Evolutionary conservation across 345 rosid genomes (phyloP).

Genomic region (Isatis tinctoria): DNA sequence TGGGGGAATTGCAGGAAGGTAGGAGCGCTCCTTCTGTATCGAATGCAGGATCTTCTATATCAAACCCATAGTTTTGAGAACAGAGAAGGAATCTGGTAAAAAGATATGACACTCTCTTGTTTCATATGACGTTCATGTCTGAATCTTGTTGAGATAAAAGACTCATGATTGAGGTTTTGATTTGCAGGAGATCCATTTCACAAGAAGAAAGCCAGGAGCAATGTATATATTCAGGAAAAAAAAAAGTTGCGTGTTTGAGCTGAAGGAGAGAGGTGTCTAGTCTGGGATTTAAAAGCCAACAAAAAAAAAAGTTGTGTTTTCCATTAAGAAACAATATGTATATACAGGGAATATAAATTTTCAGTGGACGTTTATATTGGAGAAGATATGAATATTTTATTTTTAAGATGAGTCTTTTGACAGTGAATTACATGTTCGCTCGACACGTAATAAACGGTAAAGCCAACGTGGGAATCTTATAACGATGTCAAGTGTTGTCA

Average conservation of each 20-base stretch:
- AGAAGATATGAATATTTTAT: not conserved
- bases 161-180: not conserved
- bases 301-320: not conserved
- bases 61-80: constrained; percentile 23
- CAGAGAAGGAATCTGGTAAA: constrained; percentile 19
- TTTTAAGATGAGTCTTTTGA: not conserved
- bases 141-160: not conserved
- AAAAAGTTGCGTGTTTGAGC: constrained; percentile 1
- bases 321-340: not conserved
- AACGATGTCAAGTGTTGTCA: constrained; percentile 4
- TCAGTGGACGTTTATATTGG: not conserved
- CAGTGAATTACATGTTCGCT: not conserved
- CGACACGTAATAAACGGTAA: constrained; percentile 19
- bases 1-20: constrained; percentile 20
- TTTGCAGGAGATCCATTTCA: constrained; percentile 14
- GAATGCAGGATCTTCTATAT: constrained; percentile 16
- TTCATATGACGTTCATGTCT: not conserved
- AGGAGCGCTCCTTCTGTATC: constrained; percentile 28
- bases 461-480: constrained; percentile 15
- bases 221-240: not conserved
- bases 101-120: not conserved
- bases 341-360: not conserved
- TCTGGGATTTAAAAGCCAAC: not conserved
- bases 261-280: not conserved
- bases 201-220: constrained; percentile 13